Evolutionary conservation across 2,329 filamentous ascomycete genomes (phyloP).

Genomic region (Colletotrichum scovillei): DNA sequence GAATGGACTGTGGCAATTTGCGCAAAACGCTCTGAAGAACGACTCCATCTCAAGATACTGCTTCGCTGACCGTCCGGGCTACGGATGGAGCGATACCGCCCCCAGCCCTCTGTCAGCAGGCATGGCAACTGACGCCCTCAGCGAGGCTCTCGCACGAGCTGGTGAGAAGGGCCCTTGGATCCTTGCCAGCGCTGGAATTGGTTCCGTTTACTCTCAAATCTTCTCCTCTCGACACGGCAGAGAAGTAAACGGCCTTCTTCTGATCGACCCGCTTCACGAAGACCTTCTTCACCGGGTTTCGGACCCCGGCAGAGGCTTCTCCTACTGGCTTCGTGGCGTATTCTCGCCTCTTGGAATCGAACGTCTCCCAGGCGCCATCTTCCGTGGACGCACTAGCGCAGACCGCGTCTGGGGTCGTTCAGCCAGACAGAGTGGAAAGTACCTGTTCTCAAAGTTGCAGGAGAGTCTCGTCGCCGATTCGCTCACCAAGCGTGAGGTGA

Average conservation of each 20-base stretch:
- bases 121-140: conserved; percentile 90
- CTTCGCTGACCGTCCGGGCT: conserved; percentile 93
- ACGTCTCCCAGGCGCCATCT: conserved; percentile 81
- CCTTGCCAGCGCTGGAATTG: conserved; percentile 85
- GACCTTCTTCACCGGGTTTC: conserved; percentile 79
- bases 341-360: conserved; percentile 89
- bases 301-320: conserved; percentile 77
- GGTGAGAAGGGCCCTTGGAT: conserved; percentile 92
- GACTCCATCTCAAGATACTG: conserved; percentile 90
- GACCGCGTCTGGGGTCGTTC: conserved; percentile 88
- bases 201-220: conserved; percentile 89
- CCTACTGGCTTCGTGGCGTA: conserved; percentile 87
- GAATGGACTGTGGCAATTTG: conserved; percentile 82
- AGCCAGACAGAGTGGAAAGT: conserved; percentile 83
- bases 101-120: conserved; percentile 93
- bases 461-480: conserved; percentile 90
- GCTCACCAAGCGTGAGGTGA: conserved; percentile 85
- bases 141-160: conserved; percentile 83
- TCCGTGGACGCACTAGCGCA: conserved; percentile 81
- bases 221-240: conserved; percentile 86
- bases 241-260: conserved; percentile 80
- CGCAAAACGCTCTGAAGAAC: conserved; percentile 79
- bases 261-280: conserved; percentile 92
- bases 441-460: conserved; percentile 90
- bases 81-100: conserved; percentile 89